Conservation (phyloP, 768 basidiomycete genomes). For the Phallus indusiatus region DNA sequence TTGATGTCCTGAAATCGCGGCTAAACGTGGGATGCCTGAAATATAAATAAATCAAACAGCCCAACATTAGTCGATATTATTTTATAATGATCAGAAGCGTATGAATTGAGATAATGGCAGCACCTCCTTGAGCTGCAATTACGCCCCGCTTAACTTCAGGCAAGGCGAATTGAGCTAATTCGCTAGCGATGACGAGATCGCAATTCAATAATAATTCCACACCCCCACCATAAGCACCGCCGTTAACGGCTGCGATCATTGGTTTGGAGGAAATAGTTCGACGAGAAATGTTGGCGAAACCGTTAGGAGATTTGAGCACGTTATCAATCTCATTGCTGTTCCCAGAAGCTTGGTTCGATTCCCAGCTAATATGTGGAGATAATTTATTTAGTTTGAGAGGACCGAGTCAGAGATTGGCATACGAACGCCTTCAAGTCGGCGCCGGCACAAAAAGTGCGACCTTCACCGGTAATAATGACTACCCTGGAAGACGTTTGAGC, state of each 20-base stretch:
- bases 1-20: slow-evolving; percentile 64
- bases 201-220: slow-evolving; percentile 65
- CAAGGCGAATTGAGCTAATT: slow-evolving; percentile 59
- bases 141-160: slow-evolving; percentile 77
- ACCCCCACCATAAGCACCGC: slow-evolving; percentile 50
- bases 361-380: slow-evolving; percentile 41
- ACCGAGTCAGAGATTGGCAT: background rate
- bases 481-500: slow-evolving; percentile 39
- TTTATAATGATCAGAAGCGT: background rate
- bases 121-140: slow-evolving; percentile 62
- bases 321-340: slow-evolving; percentile 34
- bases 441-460: slow-evolving; percentile 69
- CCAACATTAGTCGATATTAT: background rate
- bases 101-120: slow-evolving; percentile 15
- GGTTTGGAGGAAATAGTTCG: slow-evolving; percentile 55
- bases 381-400: background rate
- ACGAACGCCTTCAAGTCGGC: slow-evolving; percentile 69
- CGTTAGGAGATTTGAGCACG: slow-evolving; percentile 33
- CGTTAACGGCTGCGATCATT: slow-evolving; percentile 72
- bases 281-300: slow-evolving; percentile 68
- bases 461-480: slow-evolving; percentile 62
- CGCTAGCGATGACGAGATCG: slow-evolving; percentile 62
- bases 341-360: slow-evolving; percentile 38
- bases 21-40: slow-evolving; percentile 59
- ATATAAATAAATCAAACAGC: background rate